Evolutionary conservation across 306 rosid genomes (phyloP).

Genomic region (Styphnolobium japonicum): DNA sequence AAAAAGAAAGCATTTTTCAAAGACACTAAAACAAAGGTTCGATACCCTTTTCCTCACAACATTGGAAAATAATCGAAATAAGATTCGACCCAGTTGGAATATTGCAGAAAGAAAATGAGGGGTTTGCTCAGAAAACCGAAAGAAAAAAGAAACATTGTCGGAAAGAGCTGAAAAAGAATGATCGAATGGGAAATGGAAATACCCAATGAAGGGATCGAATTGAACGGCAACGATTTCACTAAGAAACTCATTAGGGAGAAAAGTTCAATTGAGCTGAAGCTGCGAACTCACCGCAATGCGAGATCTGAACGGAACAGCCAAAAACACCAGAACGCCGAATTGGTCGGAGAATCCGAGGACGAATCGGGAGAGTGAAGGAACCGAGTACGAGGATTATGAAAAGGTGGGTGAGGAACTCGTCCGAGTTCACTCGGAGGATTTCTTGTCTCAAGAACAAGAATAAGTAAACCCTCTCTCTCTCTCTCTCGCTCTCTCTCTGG

Average conservation of each 20-base stretch:
- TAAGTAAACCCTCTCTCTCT: slow-evolving; percentile 21
- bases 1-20: not conserved
- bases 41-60: too few relatives aligned
- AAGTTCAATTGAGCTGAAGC: slow-evolving; percentile 2
- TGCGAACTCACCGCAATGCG: slow-evolving; percentile 45
- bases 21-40: not conserved
- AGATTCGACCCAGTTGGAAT: not conserved
- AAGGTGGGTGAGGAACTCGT: slow-evolving; percentile 18
- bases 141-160: not conserved
- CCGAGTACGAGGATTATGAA: too few relatives aligned
- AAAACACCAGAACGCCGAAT: too few relatives aligned
- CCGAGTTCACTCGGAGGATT: slow-evolving; percentile 46
- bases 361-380: too few relatives aligned
- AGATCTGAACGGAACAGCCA: too few relatives aligned
- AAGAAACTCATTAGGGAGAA: too few relatives aligned
- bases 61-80: not conserved
- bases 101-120: not conserved
- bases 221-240: not conserved
- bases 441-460: too few relatives aligned
- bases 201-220: not conserved
- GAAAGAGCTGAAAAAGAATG: not conserved
- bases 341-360: slow-evolving; percentile 25
- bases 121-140: too few relatives aligned
- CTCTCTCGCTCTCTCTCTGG: slow-evolving; percentile 10
- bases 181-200: not conserved